Evolutionary conservation across 2,329 filamentous ascomycete species (phyloP), one percentile per base, ranked within the genome.

Genomic region (Myotisia sp.): DNA sequence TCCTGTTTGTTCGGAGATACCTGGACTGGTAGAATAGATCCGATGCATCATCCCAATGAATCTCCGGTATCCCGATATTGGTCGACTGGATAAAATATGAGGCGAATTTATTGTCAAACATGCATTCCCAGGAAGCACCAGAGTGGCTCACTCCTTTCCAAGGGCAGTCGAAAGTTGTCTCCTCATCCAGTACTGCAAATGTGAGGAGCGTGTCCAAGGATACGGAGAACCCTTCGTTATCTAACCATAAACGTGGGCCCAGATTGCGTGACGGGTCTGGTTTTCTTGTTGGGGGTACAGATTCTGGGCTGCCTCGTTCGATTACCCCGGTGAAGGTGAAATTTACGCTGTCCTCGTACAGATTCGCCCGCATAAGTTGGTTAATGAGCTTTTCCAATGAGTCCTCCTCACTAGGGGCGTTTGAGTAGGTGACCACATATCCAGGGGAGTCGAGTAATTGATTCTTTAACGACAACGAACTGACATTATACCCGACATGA

Each of bases 151-250:
- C 16, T 12, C 21, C 14, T 10, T 24, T 27, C 38, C 38, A 40
- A 21, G 38, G 38, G 14, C 38, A 40, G 13, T 27, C 20, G 12
- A 34, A 35, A 6, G 10, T n/a, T 16, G 32, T 37, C 8, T 13
- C 6, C 5, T 6, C 3, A 20, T 33, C 28, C 13, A 26, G 19
- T n/a, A 19, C 7, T 19, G 18, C 17, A n/a, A 33, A 28, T 4
- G 38, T 40, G 10, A 33, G 20, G 13, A 34, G 37, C 3, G 38
- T 37, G 26, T 40, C 38, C 3, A 35, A 35, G 3, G 38, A 40
- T 14, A 40, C 38, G 4, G 38, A 40, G n/a, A 40, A 32, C 5
- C 38, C 38, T 35, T 40, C 38, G n/a, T 35, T 22, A 19, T 40
- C 38, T 5, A 40, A 23, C 38, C 38, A 40, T 21, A 40, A 34